A percentile compares a stretch with the other conserved stretches of the same genome.
Evolutionary conservation across 2,329 filamentous ascomycete genomes (phyloP).

Genomic region (Colletotrichum eleusines): DNA sequence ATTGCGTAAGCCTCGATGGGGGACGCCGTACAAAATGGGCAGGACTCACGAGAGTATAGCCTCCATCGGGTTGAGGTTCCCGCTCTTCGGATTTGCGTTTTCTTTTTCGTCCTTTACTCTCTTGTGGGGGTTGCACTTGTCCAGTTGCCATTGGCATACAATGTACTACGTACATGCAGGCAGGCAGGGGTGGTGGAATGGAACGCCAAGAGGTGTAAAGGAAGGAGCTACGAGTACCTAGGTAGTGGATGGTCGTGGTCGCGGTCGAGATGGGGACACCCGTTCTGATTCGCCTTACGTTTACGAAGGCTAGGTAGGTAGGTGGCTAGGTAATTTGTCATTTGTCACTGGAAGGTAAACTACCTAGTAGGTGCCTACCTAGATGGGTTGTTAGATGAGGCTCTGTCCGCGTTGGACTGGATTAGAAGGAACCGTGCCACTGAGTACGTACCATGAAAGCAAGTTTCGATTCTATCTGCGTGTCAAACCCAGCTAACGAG

Average conservation of each 20-base stretch:
- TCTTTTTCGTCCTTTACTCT: constrained; percentile 27
- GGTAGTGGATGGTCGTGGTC: no score
- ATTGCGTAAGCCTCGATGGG: neutral
- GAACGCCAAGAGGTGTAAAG: neutral
- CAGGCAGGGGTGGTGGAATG: neutral
- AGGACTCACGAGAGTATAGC: constrained; percentile 1
- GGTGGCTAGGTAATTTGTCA: no score
- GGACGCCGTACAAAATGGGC: neutral
- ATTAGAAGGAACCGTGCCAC: no score
- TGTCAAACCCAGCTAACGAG: neutral
- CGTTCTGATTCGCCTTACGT: no score
- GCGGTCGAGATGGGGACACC: neutral
- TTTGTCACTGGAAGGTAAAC: no score
- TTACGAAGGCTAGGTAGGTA: no score
- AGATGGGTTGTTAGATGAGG: neutral
- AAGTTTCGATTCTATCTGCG: neutral
- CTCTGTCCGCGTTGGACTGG: neutral
- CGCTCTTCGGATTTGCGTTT: constrained; percentile 23
- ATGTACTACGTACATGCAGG: neutral
- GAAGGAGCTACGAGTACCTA: no score
- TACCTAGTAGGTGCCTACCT: no score
- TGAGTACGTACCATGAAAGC: neutral
- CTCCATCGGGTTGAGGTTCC: constrained; percentile 9
- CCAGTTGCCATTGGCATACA: constrained; percentile 35
- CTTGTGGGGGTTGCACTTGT: constrained; percentile 4